Evolutionary conservation across 768 basidiomycete genomes (phyloP), one percentile per base, ranked within the genome.

Genomic region (Podaxis sp.): DNA sequence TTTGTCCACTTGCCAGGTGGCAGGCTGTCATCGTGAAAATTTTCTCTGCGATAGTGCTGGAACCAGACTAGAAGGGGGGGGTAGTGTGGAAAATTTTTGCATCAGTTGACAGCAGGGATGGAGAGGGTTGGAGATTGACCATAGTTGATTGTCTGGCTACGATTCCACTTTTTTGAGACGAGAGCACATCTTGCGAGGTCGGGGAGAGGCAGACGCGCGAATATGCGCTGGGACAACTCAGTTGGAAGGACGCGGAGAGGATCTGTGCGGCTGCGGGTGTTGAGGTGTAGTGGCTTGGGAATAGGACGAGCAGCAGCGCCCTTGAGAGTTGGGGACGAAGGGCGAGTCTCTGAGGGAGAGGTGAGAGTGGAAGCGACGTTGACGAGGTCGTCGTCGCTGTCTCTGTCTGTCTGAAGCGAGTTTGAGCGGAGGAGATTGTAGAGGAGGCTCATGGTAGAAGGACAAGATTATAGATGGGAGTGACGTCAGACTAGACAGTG

Each of bases 1-100:
- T 91, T 92, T 8, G 93, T 91, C 95, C 95, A 97, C 74, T 95
- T 95, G 39, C 89, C 92, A 9, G 87, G 82, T 3, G 90, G 89
- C 54, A 92, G 73, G 63, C 84, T 87, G 33, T 88, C 86, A 65
- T 93, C 90, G 49, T 93, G 88, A 66, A 97, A 93, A 67, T 90
- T 87, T 65, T 95, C 92, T 67, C 89, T 92, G 59, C 95, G 81
- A 72, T 93, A 95, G 66, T 92, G 89, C 67, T 92, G 90, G 78
- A 96, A 97, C 95, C 95, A 97, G 9, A 96, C 95, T 97, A 68
- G 39, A 39, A 22, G 13, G 51, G 33, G 56, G 56, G 33, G 33
- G 33, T 33, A 9, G 8, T 33, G 33, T 33, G 33, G 8, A 33
- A 33, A 26, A 17, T 51, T n/a, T 64, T 42, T 38, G 54, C 13